Evolutionary conservation across 2,329 filamentous ascomycete genomes (phyloP).

Genomic region (Diaporthe vexans): DNA sequence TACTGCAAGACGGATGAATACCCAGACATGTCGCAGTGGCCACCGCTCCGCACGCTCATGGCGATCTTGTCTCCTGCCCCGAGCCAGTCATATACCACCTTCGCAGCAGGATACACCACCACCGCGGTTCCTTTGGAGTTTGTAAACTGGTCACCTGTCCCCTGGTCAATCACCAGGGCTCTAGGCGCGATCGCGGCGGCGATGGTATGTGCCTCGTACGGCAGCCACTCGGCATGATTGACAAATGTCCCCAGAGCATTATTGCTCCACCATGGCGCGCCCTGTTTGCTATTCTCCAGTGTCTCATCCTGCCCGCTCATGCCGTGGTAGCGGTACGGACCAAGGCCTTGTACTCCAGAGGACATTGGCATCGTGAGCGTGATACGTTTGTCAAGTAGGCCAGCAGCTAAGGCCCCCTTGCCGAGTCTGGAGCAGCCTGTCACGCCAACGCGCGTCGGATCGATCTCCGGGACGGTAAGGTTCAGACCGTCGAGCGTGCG

Average conservation of each 20-base stretch:
- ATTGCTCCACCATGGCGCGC: slow-evolving; percentile 70
- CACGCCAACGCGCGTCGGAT: slow-evolving; percentile 58
- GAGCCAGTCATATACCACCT: slow-evolving; percentile 67
- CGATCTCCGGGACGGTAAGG: slow-evolving; percentile 61
- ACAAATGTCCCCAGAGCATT: slow-evolving; percentile 65
- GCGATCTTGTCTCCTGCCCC: slow-evolving; percentile 64
- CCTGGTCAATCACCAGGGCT: slow-evolving; percentile 69
- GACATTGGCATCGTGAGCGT: slow-evolving; percentile 70
- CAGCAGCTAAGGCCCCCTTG: slow-evolving; percentile 67
- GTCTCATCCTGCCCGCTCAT: slow-evolving; percentile 61
- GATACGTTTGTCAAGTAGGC: slow-evolving; percentile 65
- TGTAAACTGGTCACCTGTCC: slow-evolving; percentile 62
- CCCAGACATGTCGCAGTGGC: slow-evolving; percentile 63
- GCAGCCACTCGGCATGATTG: slow-evolving; percentile 67
- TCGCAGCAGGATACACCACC: slow-evolving; percentile 65
- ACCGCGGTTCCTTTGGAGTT: slow-evolving; percentile 64
- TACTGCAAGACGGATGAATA: slow-evolving; percentile 64
- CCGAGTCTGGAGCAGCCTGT: slow-evolving; percentile 69
- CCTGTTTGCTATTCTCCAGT: slow-evolving; percentile 64
- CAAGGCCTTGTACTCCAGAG: slow-evolving; percentile 68
- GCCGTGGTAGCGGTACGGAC: slow-evolving; percentile 64
- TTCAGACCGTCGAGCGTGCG: slow-evolving; percentile 67
- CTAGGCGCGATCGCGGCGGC: slow-evolving; percentile 71
- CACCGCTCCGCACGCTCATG: slow-evolving; percentile 61
- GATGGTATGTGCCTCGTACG: slow-evolving; percentile 71